These are phyloP conservation scores for Xerocomus potaroensis DNA, from an alignment of 768 basidiomycete genomes.

Conservation along the genomic window DNA sequence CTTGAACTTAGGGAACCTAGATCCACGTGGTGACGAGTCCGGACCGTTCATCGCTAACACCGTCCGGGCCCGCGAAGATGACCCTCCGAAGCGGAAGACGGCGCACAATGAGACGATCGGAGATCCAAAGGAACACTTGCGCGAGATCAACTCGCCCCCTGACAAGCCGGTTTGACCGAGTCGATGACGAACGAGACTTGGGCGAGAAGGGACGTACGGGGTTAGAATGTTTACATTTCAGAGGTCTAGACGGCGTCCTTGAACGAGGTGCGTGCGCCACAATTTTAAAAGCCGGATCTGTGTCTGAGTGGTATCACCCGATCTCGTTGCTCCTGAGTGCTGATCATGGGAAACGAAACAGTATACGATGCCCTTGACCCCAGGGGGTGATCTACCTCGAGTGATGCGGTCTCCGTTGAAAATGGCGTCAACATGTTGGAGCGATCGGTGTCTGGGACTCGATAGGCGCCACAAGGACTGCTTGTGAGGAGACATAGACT, in stretches of 20 bases:
- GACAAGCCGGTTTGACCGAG: too few relatives aligned
- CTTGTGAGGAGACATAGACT: conserved; percentile 11
- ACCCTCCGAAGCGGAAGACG: conserved; percentile 13
- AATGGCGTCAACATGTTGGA: conserved; percentile 34
- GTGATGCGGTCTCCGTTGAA: conserved; percentile 50
- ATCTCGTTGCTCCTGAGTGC: too few relatives aligned
- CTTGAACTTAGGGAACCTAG: too few relatives aligned
- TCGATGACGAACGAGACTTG: too few relatives aligned
- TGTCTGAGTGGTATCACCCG: too few relatives aligned
- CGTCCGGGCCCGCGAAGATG: conserved; percentile 15
- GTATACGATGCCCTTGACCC: background rate
- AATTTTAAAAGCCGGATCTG: background rate
- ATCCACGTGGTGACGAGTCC: conserved; percentile 12
- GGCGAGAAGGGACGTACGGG: too few relatives aligned
- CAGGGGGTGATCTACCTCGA: conserved; percentile 32
- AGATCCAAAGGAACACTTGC: conserved; percentile 26
- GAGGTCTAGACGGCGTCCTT: background rate
- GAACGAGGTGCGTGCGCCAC: background rate
- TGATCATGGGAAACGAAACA: background rate
- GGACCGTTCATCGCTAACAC: conserved; percentile 18
- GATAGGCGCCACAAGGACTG: background rate
- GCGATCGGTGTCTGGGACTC: conserved; percentile 24
- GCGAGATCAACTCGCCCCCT: background rate
- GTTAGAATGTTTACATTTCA: too few relatives aligned
- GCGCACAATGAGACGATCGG: conserved; percentile 20